Evolutionary conservation across 257 asterid genomes (phyloP), one percentile per base, ranked within the genome.

Genomic region (Anisodus acutangulus): DNA sequence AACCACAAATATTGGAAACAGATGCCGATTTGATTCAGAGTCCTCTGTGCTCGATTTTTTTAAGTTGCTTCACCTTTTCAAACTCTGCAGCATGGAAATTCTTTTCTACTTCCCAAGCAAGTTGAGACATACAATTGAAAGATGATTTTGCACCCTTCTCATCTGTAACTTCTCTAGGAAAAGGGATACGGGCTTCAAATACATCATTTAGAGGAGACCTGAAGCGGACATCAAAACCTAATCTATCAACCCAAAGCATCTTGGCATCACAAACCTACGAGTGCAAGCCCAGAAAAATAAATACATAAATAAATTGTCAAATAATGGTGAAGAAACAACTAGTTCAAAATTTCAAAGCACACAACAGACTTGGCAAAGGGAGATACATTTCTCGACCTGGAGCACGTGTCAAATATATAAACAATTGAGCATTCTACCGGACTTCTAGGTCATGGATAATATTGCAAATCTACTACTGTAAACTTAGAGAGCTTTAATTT

Each of bases 141-240:
- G 98, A 92, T 83, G 99, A 95, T 91, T 95, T 95, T 63, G 97
- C 98, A n/a, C 98, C 97, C 87, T 94, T 94, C 91, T 91, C 98
- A 10, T 93, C 97, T 0, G 91, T 83, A 66, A 95, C 99, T 89
- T 95, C 96, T 83, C 98, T 90, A 4, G 97, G 98, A 88, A 95
- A 95, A 85, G 99, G 98, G 85, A 95, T 93, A 72, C 99, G 91
- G 54, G 91, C 97, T 89, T 94, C 98, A 83, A 88, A 92, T 16
- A 89, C 89, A 57, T 91, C 97, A 54, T 89, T 89, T 83, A 85
- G 88, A 60, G 91, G 88, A 22, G 98, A 91, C 53, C 86, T 86
- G 68, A 95, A 82, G 63, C 89, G 97, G 80, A 94, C 89, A 81
- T 92, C 99, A 83, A 95, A 94, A 45, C 99, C 99, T 81, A 95